Percentiles rank a stretch among this genome's conserved stretches.
These are phyloP conservation scores for Salix caprea DNA, from an alignment of 345 rosid species.

Conservation along the genomic window DNA sequence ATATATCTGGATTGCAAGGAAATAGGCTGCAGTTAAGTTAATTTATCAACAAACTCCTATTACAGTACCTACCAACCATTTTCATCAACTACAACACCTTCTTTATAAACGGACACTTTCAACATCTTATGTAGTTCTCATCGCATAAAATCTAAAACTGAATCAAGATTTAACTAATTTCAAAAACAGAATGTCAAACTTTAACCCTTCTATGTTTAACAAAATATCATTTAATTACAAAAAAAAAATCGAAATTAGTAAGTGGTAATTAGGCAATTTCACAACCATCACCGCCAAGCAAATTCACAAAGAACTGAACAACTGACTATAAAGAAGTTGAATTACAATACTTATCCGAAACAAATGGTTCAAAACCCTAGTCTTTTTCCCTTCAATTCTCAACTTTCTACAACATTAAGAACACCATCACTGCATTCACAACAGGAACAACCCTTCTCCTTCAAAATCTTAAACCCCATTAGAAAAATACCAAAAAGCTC, in stretches of 20 bases:
- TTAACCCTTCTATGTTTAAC: neutral
- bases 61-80: neutral
- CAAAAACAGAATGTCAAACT: neutral
- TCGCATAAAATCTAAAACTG: neutral
- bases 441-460: neutral
- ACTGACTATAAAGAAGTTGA: neutral
- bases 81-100: neutral
- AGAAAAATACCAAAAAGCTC: neutral
- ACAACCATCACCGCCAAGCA: neutral
- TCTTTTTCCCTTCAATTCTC: neutral
- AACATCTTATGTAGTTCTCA: neutral
- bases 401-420: neutral
- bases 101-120: neutral
- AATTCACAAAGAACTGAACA: neutral
- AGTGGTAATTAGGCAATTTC: neutral
- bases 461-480: neutral
- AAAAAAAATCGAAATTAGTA: neutral
- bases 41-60: neutral
- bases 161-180: neutral
- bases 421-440: neutral
- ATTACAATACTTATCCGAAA: neutral
- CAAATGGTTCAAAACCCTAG: neutral
- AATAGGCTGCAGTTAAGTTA: neutral
- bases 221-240: neutral
- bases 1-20: neutral